These are phyloP conservation scores for Candida yuanshanica DNA, from an alignment of 805 yeast genomes.

Conservation along the genomic window DNA sequence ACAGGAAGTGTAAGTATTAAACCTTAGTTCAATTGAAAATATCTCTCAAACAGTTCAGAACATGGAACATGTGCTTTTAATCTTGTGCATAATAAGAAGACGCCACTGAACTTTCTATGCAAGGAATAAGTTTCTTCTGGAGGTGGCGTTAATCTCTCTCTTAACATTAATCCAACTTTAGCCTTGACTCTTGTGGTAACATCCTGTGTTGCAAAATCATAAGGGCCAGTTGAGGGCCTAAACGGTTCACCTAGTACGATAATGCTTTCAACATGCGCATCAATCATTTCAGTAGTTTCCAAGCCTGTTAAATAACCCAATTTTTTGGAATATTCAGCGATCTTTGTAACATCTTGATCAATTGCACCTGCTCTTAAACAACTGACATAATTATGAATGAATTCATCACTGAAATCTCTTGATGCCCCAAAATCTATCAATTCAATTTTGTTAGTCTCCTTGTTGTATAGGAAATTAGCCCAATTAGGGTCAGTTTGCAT, in stretches of 20 bases:
- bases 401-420: constrained; percentile 64
- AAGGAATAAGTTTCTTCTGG: constrained; percentile 98
- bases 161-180: constrained; percentile 83
- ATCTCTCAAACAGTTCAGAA: constrained; percentile 65
- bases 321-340: constrained; percentile 57
- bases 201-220: constrained; percentile 78
- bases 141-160: constrained; percentile 91
- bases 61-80: constrained; percentile 81
- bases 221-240: constrained; percentile 47
- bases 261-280: constrained; percentile 89
- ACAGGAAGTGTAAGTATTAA: neutral
- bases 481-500: constrained; percentile 99
- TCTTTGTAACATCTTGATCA: constrained; percentile 54
- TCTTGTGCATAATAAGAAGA: constrained; percentile 82
- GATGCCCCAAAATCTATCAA: constrained; percentile 95
- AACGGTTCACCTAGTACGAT: constrained; percentile 92
- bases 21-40: constrained; percentile 32
- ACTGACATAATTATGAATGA: constrained; percentile 61
- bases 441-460: constrained; percentile 66
- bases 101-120: constrained; percentile 93
- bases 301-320: constrained; percentile 90
- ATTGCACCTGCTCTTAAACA: constrained; percentile 69
- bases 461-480: constrained; percentile 92
- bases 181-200: constrained; percentile 90
- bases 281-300: constrained; percentile 81